Evolutionary conservation across 768 basidiomycete species (phyloP), one percentile per base, ranked within the genome.

Genomic region (Rhizopogon vinicolor): DNA sequence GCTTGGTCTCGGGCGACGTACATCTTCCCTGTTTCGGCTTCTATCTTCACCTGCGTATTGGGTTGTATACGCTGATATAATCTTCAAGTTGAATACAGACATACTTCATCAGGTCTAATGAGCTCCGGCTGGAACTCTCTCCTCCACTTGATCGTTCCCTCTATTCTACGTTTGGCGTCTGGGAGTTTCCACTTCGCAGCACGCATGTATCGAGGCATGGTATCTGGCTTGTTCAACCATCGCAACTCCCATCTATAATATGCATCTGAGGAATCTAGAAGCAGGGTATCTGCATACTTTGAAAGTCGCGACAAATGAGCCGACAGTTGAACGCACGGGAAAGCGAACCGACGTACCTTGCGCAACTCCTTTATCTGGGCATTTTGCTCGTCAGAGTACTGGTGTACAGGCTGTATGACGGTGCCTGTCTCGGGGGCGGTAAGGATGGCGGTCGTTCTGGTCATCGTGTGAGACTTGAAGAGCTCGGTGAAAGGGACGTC

Each of bases 11-110:
- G 41, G 35, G 19, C 16, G 10, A 69, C 84, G 52, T 61, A 92
- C 92, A 95, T 93, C 72, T 95, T 95, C 14, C 91, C 92, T 0
- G 89, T 90, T 71, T 90, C 83, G 50, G 85, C 83, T 68, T 93
- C 92, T 35, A 87, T 79, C 62, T 81, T 83, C 59, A 89, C 84
- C 75, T 76, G 45, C n/a, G 58, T 37, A 25, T 49, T 49, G 35
- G 9, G 33, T 19, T 35, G 5, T 53, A 37, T 22, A 33, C 29
- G 28, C 33, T 41, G 39, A 39, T 22, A 16, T 43, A 29, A 33
- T 45, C 37, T 44, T 51, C 35, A 48, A 46, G 16, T 19, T 53
- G 25, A 62, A 54, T 6, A 29, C 41, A 12, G 25, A 51, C 50
- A 14, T 51, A 82, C 81, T 61, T 93, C 91, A 42, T 86, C 87